Evolutionary conservation across 352 stramenopile genomes (phyloP).

Genomic region (Pythium aphanidermatum): DNA sequence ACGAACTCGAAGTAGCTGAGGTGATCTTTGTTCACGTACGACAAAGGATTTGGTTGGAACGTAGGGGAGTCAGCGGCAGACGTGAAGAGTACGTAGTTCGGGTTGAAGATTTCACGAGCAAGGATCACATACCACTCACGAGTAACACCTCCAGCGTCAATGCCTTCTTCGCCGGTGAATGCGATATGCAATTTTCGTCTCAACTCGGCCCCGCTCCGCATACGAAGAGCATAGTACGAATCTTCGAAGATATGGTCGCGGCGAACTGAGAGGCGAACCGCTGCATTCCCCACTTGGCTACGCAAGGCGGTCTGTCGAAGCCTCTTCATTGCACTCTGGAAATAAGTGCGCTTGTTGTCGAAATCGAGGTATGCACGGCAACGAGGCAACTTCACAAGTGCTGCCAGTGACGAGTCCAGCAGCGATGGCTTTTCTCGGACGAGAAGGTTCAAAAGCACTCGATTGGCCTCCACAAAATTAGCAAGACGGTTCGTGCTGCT

Average conservation of each 20-base stretch:
- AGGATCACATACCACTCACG: conserved; percentile 99
- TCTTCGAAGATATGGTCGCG: conserved; percentile 98
- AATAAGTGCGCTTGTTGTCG: conserved; percentile 99
- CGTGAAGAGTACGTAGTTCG: conserved; percentile 99
- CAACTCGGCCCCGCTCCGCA: conserved; percentile 96
- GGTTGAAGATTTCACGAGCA: conserved; percentile 99
- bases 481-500: conserved; percentile 74
- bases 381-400: conserved; percentile 94
- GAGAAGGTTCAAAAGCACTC: conserved; percentile 96
- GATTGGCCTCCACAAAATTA: conserved; percentile 94
- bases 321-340: conserved; percentile 93
- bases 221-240: conserved; percentile 96
- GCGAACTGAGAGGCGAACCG: conserved; percentile 85
- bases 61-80: conserved; percentile 97
- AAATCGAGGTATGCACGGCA: conserved; percentile 97
- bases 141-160: conserved; percentile 98
- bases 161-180: conserved; percentile 97
- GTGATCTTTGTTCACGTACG: conserved; percentile 98
- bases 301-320: conserved; percentile 79
- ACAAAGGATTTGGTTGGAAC: conserved; percentile 99
- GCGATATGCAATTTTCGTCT: conserved; percentile 96
- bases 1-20: conserved; percentile 99
- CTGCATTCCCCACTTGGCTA: conserved; percentile 90
- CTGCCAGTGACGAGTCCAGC: conserved; percentile 93
- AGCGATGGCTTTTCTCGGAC: conserved; percentile 95